Evolutionary conservation across 2,329 filamentous ascomycete species (phyloP).

Genomic region (Calonectria leucothoes): DNA sequence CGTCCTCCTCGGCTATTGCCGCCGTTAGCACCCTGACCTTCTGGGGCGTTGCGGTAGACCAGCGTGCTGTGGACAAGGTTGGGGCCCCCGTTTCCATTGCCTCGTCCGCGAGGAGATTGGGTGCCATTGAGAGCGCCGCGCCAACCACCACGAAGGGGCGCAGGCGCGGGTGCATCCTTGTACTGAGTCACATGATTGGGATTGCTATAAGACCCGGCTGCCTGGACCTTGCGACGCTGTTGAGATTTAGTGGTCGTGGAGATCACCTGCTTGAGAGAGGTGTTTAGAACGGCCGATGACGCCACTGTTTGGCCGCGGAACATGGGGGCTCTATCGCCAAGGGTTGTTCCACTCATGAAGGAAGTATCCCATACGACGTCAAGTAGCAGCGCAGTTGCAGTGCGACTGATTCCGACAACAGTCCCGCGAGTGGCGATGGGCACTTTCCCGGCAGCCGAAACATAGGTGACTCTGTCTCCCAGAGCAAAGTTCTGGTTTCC

Average conservation of each 20-base stretch:
- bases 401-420: constrained; percentile 93
- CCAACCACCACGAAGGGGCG: constrained; percentile 67
- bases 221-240: constrained; percentile 62
- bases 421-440: constrained; percentile 93
- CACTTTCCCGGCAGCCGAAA: constrained; percentile 91
- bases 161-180: constrained; percentile 66
- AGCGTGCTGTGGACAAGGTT: constrained; percentile 63
- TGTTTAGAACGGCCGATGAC: constrained; percentile 88
- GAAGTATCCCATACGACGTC: constrained; percentile 94
- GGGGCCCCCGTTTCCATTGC: constrained; percentile 52
- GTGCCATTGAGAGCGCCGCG: constrained; percentile 66
- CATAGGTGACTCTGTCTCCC: constrained; percentile 93
- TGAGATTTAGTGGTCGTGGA: constrained; percentile 66
- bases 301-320: constrained; percentile 96
- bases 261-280: constrained; percentile 84
- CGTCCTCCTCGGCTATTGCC: constrained; percentile 40
- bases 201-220: constrained; percentile 63
- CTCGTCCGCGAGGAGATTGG: constrained; percentile 52
- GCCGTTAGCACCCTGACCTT: constrained; percentile 44
- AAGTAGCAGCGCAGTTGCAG: constrained; percentile 82
- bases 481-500: constrained; percentile 85
- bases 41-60: constrained; percentile 60
- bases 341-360: constrained; percentile 96
- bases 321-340: constrained; percentile 88
- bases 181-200: constrained; percentile 70